phyloP scores from a whole-genome alignment of 305 asterid genomes.

The Plantago coronopus region DNA sequence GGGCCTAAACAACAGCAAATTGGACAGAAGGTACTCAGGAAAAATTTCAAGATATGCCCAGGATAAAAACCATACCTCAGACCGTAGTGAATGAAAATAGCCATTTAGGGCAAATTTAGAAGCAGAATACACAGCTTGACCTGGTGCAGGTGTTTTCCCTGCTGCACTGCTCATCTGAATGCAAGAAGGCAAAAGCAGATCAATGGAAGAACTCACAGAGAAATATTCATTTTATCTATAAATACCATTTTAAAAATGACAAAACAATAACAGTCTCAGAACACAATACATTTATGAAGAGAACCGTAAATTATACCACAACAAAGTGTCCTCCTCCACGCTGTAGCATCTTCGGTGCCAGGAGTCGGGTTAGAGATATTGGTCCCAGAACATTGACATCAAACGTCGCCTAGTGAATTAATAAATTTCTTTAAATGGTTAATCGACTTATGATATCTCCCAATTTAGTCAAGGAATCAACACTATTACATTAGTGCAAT shows the following conservation, averaged over 20 bases:
- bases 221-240: conserved; percentile 3
- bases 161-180: conserved; percentile 99
- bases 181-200: conserved; percentile 22
- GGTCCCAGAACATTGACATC: conserved; percentile 88
- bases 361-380: conserved; percentile 67
- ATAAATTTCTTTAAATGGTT: conserved; percentile 15
- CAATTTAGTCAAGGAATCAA: conserved; percentile 1
- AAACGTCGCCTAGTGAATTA: conserved; percentile 66
- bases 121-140: conserved; percentile 91
- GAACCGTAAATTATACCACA: conserved; percentile 53
- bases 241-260: conserved; percentile 5
- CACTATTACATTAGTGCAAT: neutral
- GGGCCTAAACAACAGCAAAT: conserved; percentile 12
- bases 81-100: conserved; percentile 84
- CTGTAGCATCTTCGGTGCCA: conserved; percentile 71
- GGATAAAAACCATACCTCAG: conserved; percentile 55
- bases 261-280: neutral
- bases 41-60: conserved; percentile 1
- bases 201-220: conserved; percentile 12
- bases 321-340: conserved; percentile 92
- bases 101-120: conserved; percentile 88
- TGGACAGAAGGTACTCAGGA: conserved; percentile 5
- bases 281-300: conserved; percentile 11
- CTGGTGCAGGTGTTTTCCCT: conserved; percentile 90
- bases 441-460: conserved; percentile 8